Percentiles rank a stretch among this genome's conserved stretches.
These are phyloP conservation scores for Hippophae gyantsensis DNA, from an alignment of 306 rosid genomes.

Conservation along the genomic window DNA sequence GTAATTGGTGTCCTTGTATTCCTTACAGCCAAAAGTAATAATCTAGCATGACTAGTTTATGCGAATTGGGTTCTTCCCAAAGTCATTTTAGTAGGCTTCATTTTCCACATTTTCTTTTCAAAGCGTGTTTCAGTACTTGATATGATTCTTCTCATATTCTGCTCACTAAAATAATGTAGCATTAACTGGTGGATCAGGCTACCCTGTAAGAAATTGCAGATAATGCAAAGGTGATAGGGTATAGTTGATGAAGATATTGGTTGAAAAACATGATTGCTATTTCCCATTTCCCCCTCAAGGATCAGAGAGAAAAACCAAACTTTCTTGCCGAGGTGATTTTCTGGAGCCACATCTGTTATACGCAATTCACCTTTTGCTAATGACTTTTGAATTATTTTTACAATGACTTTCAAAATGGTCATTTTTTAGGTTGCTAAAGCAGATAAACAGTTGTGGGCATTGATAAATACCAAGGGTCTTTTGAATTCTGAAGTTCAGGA, in stretches of 20 bases:
- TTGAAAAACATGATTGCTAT: slow-evolving; percentile 31
- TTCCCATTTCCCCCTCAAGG: slow-evolving; percentile 20
- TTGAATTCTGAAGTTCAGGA: slow-evolving; percentile 54
- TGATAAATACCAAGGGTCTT: slow-evolving; percentile 66
- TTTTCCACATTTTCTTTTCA: background rate
- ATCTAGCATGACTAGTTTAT: no score
- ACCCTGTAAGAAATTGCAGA: slow-evolving; percentile 1
- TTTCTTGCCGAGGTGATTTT: slow-evolving; percentile 44
- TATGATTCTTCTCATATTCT: slow-evolving; percentile 1
- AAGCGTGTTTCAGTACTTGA: background rate
- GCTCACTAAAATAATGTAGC: slow-evolving; percentile 2
- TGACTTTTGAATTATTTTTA: background rate
- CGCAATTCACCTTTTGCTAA: slow-evolving; percentile 1
- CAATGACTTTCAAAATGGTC: slow-evolving; percentile 15
- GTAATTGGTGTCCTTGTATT: no score
- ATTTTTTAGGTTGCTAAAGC: slow-evolving; percentile 42
- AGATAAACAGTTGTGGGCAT: slow-evolving; percentile 62
- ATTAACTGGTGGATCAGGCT: slow-evolving; percentile 15
- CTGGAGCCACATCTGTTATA: slow-evolving; percentile 18
- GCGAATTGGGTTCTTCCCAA: no score
- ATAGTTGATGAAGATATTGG: slow-evolving; percentile 15
- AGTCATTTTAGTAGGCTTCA: background rate
- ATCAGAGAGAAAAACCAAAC: slow-evolving; percentile 34
- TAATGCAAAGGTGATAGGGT: slow-evolving; percentile 21
- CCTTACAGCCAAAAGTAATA: no score